phyloP scores from a whole-genome alignment of 192 early-diverging fungal species.

The Spizellomyces sp. region DNA sequence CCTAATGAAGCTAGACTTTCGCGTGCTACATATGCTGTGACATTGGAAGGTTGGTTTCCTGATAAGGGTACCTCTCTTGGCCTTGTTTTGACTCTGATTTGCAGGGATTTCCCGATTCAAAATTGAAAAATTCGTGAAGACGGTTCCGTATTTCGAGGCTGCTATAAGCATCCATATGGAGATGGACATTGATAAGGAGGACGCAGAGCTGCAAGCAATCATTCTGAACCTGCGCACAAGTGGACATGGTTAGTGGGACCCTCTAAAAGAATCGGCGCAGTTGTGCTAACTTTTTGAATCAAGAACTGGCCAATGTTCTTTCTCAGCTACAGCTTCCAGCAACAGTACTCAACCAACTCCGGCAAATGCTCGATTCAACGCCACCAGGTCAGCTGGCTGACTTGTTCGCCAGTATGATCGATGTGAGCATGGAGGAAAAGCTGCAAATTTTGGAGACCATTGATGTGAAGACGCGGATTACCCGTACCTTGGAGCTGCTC shows the following conservation, averaged over 20 bases:
- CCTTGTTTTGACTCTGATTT: neutral
- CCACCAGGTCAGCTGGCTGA: slow-evolving; percentile 65
- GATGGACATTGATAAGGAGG: slow-evolving; percentile 44
- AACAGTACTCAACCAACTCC: slow-evolving; percentile 61
- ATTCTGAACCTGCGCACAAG: slow-evolving; percentile 56
- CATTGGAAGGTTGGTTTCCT: slow-evolving; percentile 61
- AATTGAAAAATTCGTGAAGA: slow-evolving; percentile 48
- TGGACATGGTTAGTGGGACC: slow-evolving; percentile 30
- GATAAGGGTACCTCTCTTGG: too few species aligned
- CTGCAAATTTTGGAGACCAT: slow-evolving; percentile 60
- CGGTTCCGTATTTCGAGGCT: slow-evolving; percentile 56
- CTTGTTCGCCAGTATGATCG: slow-evolving; percentile 71
- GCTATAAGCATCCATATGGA: slow-evolving; percentile 53
- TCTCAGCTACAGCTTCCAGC: slow-evolving; percentile 67
- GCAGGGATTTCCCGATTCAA: slow-evolving; percentile 63
- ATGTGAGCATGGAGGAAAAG: slow-evolving; percentile 71
- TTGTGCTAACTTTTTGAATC: neutral
- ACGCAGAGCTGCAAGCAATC: slow-evolving; percentile 56
- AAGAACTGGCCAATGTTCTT: slow-evolving; percentile 53
- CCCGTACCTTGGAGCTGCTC: slow-evolving; percentile 58
- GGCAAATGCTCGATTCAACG: slow-evolving; percentile 63
- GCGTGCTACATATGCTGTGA: slow-evolving; percentile 50
- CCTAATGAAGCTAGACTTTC: slow-evolving; percentile 19
- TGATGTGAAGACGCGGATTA: slow-evolving; percentile 61
- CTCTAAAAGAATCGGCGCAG: neutral